Conservation (phyloP, 2,329 filamentous ascomycete species). For the Nemania sp. region DNA sequence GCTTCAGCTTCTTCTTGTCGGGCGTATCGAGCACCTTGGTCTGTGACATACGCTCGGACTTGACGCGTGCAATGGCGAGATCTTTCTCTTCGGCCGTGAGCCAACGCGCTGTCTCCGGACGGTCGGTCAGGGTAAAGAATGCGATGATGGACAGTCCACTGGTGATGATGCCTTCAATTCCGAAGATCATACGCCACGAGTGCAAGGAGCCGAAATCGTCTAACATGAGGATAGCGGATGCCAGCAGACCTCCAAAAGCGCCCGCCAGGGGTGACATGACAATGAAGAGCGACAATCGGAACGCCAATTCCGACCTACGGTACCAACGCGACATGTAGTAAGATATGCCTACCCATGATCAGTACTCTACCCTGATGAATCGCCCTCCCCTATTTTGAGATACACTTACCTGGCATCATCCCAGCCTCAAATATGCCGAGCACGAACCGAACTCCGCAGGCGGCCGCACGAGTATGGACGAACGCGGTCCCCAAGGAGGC, state of each 20-base stretch:
- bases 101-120: slow-evolving; percentile 69
- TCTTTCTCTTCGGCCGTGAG: slow-evolving; percentile 67
- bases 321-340: slow-evolving; percentile 77
- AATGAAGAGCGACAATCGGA: slow-evolving; percentile 69
- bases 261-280: slow-evolving; percentile 72
- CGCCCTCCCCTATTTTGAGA: neutral
- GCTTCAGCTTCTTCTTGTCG: slow-evolving; percentile 59
- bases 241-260: slow-evolving; percentile 70
- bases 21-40: slow-evolving; percentile 67
- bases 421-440: slow-evolving; percentile 73
- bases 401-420: slow-evolving; percentile 60
- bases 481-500: slow-evolving; percentile 68
- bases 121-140: slow-evolving; percentile 68
- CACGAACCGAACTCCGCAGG: slow-evolving; percentile 66
- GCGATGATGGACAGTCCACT: slow-evolving; percentile 58
- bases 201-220: slow-evolving; percentile 49
- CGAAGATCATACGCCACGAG: slow-evolving; percentile 39
- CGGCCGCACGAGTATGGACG: slow-evolving; percentile 55
- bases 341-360: slow-evolving; percentile 54
- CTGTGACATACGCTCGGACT: slow-evolving; percentile 66
- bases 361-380: neutral
- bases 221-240: slow-evolving; percentile 65
- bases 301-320: slow-evolving; percentile 67
- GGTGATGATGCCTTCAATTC: slow-evolving; percentile 55
- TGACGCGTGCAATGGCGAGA: slow-evolving; percentile 67